These are phyloP conservation scores for Dalbergia oliveri DNA, from an alignment of 306 rosid species.

Conservation along the genomic window DNA sequence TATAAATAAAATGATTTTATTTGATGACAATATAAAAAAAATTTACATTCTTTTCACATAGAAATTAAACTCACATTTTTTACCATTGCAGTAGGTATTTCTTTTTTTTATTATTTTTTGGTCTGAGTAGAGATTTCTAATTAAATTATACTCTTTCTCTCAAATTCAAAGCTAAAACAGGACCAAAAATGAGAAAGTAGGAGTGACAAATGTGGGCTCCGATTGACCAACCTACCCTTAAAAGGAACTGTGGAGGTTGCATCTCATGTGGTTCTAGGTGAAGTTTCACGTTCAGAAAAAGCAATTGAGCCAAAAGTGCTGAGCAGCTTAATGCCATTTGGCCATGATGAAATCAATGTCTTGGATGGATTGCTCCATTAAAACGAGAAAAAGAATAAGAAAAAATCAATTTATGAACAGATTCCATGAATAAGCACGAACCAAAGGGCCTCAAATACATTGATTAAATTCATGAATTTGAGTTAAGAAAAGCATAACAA, in stretches of 20 bases:
- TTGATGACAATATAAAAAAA: too few relatives aligned
- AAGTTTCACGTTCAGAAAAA: conserved; percentile 49
- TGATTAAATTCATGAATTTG: conserved; percentile 43
- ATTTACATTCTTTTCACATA: too few relatives aligned
- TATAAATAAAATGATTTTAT: too few relatives aligned
- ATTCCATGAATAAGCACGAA: conserved; percentile 45
- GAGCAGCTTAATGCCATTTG: conserved; percentile 29
- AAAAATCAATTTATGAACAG: conserved; percentile 15
- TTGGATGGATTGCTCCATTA: conserved; percentile 7
- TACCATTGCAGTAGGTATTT: too few relatives aligned
- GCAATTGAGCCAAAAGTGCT: conserved; percentile 31
- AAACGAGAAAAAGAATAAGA: neutral
- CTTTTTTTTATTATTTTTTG: too few relatives aligned
- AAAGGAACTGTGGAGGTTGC: conserved; percentile 39
- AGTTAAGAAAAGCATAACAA: conserved; percentile 33
- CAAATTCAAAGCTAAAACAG: too few relatives aligned
- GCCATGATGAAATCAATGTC: conserved; percentile 39
- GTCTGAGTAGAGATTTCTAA: too few relatives aligned
- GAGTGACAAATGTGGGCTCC: conserved; percentile 21
- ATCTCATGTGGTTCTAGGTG: conserved; percentile 47
- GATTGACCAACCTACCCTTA: conserved; percentile 40
- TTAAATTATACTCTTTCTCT: too few relatives aligned
- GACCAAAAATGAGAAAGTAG: neutral
- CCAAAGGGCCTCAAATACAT: conserved; percentile 19
- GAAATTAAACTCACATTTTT: too few relatives aligned